Base-by-base conservation (phyloP, 805 yeast genomes). In the Spathaspora sp. region DNA sequence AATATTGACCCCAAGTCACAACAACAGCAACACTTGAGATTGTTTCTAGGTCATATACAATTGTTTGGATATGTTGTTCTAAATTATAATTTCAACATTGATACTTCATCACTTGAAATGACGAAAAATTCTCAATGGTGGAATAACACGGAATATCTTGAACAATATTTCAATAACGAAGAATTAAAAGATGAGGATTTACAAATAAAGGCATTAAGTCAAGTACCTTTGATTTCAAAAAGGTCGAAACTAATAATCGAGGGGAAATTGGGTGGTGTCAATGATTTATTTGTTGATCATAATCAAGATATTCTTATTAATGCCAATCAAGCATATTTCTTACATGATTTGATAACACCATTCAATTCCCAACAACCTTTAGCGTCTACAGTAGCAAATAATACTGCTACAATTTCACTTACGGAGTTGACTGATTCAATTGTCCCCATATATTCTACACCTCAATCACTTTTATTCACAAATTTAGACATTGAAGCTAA, bases 391-490 rank as follows among this genome's bases (percentile, higher is more conserved):
- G 44, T 23, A n/a, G 44, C 44, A 5, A 16, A 20, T 11, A 16
- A 14, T 20, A 18, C 44, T 14, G 23, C 44, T 12, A 42, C 44
- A 52, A 18, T 65, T 10, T 55, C 62, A 2, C 43, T 65, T 8
- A 56, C 62, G 39, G 72, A 68, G 20, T 51, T 72, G 14, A 57
- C 69, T 1, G 68, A 67, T 44, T 57, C 65, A 14, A 63, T 73
- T 10, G 57, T 69, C 8, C 79, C 78, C 2, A 70, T 74, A 51
- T 74, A 72, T 52, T 59, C 74, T 18, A 72, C 78, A 1, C 62
- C 70, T 4, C 79, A 74, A 49, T 60, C 65, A 14, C 64, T 74
- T 31, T 50, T 73, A n/a, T 74, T 74, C 50, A 58, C 72, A 10
- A 69, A 73, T 51, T 51, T 68, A 3, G 42, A 47, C 1, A 52